A percentile compares a stretch with the other conserved stretches of the same genome.
Conservation (phyloP, 352 stramenopile genomes). For the Globisporangium rhizosaccharum region DNA sequence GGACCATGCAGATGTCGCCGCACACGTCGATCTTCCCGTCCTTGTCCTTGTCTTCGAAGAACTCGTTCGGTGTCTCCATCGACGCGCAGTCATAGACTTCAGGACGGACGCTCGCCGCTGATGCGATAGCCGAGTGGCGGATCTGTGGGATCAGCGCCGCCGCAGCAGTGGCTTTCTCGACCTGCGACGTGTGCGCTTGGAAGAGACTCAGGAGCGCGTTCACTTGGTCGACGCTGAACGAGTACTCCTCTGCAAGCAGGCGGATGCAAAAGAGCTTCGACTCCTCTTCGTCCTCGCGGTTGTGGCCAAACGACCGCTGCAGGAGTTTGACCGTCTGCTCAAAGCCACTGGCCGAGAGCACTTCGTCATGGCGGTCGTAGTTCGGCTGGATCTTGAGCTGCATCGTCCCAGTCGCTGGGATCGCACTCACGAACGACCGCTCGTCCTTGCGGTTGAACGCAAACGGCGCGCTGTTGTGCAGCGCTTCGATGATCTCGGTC, state of each 20-base stretch:
- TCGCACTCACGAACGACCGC: conserved; percentile 31
- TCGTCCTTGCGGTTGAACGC: conserved; percentile 59
- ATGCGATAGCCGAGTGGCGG: conserved; percentile 12
- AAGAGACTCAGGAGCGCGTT: conserved; percentile 60
- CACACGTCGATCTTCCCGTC: conserved; percentile 80
- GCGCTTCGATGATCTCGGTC: conserved; percentile 42
- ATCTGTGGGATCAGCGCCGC: conserved; percentile 67
- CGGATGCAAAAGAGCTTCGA: conserved; percentile 61
- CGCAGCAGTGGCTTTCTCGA: conserved; percentile 62
- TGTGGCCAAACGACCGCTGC: conserved; percentile 34
- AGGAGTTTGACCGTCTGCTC: conserved; percentile 34
- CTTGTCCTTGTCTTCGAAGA: conserved; percentile 77
- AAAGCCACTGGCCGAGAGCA: conserved; percentile 35
- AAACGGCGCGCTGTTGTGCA: conserved; percentile 37
- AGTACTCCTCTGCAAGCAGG: conserved; percentile 56
- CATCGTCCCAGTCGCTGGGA: conserved; percentile 36
- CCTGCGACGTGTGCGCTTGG: conserved; percentile 51
- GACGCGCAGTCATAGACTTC: conserved; percentile 54
- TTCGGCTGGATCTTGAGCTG: conserved; percentile 58
- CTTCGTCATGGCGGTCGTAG: conserved; percentile 53
- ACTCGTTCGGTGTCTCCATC: conserved; percentile 49
- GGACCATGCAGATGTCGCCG: conserved; percentile 69
- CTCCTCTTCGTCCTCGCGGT: conserved; percentile 45
- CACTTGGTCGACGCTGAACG: conserved; percentile 46
- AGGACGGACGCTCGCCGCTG: conserved; percentile 11